These are phyloP conservation scores for Oenanthe javanica DNA, from an alignment of 140 eudicot species.

Conservation along the genomic window DNA sequence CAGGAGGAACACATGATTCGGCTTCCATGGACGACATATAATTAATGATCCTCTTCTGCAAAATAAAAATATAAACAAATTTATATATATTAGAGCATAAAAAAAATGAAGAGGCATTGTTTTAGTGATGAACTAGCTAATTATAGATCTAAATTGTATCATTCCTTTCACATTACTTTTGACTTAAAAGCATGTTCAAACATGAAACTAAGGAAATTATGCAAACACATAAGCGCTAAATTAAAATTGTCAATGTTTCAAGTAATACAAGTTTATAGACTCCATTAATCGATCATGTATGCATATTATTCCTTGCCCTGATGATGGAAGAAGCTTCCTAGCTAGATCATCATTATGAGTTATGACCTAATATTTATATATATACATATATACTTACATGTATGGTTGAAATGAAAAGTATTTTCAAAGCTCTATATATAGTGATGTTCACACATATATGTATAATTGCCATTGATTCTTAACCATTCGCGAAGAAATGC, in stretches of 20 bases:
- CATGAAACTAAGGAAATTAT: neutral
- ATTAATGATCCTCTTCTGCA: constrained; percentile 8
- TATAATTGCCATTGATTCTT: neutral
- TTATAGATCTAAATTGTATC: neutral
- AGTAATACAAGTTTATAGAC: neutral
- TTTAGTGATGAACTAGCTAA: neutral
- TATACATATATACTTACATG: too few relatives aligned
- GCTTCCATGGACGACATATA: constrained; percentile 31
- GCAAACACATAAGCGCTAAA: neutral
- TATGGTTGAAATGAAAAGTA: too few relatives aligned
- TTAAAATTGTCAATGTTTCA: neutral
- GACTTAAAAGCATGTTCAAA: neutral
- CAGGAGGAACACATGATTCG: constrained; percentile 85
- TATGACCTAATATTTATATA: too few relatives aligned
- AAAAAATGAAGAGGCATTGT: neutral
- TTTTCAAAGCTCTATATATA: neutral
- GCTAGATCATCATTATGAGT: neutral
- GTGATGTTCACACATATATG: neutral
- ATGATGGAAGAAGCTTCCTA: neutral
- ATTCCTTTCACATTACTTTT: neutral
- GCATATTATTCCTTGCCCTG: neutral
- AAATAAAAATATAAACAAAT: neutral
- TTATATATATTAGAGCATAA: neutral
- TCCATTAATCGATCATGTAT: neutral
- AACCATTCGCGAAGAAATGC: neutral